Percentiles rank a stretch among this genome's conserved stretches.
Conservation (phyloP, 257 asterid genomes). For the Solanum ossicruentum region DNA sequence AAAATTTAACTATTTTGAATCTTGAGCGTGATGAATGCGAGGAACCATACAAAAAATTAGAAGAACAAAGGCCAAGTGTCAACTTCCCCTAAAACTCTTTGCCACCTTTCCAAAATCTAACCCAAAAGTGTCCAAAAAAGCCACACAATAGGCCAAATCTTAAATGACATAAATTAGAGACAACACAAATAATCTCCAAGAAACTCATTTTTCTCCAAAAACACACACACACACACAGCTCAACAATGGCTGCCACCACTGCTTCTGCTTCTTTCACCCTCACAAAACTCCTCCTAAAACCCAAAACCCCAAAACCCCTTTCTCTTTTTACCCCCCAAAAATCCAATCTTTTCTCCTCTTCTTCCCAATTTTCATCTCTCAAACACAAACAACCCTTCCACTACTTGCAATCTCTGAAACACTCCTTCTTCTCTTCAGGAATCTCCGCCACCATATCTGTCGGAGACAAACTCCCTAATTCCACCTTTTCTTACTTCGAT, state of each 20-base stretch:
- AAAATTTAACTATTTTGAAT: no score
- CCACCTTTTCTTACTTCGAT: slow-evolving; percentile 74
- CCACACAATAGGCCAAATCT: background rate
- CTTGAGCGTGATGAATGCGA: no score
- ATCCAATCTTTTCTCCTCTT: slow-evolving; percentile 9
- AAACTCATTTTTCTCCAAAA: background rate
- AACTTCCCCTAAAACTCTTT: background rate
- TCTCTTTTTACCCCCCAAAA: slow-evolving; percentile 10
- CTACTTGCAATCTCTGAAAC: background rate
- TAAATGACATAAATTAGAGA: background rate
- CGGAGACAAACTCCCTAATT: slow-evolving; percentile 80
- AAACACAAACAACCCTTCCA: background rate
- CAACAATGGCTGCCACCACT: slow-evolving; percentile 27
- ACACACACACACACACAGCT: background rate
- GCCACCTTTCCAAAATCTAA: background rate
- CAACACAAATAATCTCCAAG: background rate
- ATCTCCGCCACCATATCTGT: slow-evolving; percentile 64
- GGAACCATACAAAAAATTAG: background rate
- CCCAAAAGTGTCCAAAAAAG: background rate
- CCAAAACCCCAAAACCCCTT: slow-evolving; percentile 25
- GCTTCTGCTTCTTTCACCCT: slow-evolving; percentile 40
- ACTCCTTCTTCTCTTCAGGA: slow-evolving; percentile 19
- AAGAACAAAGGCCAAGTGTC: background rate
- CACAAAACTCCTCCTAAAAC: slow-evolving; percentile 37
- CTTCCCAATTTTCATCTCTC: slow-evolving; percentile 11